Conservation (phyloP, 768 basidiomycete species). For the Tricholoma saponaceum region DNA sequence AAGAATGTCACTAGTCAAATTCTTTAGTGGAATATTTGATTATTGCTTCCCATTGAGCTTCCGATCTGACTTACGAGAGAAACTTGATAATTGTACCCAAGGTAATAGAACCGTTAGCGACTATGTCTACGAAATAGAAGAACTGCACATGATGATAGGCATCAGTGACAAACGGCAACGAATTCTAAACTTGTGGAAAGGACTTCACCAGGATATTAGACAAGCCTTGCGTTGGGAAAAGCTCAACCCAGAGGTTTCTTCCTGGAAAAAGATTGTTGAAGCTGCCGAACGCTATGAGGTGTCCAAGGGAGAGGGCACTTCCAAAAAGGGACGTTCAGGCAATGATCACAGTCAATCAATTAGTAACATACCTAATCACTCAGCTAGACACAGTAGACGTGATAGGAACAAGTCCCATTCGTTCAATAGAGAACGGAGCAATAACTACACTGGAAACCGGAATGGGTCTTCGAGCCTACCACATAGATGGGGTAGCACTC, state of each 20-base stretch:
- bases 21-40: conserved; percentile 1
- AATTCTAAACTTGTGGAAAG: not conserved
- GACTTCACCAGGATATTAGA: not conserved
- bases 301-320: not conserved
- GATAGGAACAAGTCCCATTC: not conserved
- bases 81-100: not conserved
- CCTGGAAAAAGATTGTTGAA: not conserved
- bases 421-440: not conserved
- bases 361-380: not conserved
- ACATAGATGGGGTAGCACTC: not conserved
- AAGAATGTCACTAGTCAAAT: conserved; percentile 1
- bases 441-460: not conserved
- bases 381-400: not conserved
- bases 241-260: not conserved
- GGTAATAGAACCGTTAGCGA: not conserved
- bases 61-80: not conserved
- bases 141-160: conserved; percentile 1
- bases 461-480: not conserved
- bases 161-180: not conserved
- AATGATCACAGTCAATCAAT: not conserved
- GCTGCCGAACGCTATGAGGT: not conserved
- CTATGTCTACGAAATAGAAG: conserved; percentile 2
- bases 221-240: not conserved
- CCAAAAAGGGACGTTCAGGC: not conserved
- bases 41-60: conserved; percentile 2